Percentiles rank a stretch among this genome's conserved stretches.
These are phyloP conservation scores for Venturia nashicola DNA, from an alignment of 2,329 filamentous ascomycete species.

Conservation along the genomic window DNA sequence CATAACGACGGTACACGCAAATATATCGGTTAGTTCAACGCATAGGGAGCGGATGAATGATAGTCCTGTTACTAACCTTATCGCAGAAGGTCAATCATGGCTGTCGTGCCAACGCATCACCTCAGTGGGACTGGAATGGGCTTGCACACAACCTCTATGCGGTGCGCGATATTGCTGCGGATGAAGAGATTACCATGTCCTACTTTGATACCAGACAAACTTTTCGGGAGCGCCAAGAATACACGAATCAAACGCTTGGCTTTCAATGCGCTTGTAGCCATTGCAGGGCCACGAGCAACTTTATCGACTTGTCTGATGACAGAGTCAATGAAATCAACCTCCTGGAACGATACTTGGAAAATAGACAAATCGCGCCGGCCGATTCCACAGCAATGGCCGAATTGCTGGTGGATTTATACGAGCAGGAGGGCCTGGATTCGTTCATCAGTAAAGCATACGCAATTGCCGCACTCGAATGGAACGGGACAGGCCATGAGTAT, in stretches of 20 bases:
- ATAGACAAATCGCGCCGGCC: constrained; percentile 17
- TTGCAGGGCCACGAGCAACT: constrained; percentile 19
- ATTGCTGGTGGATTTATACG: constrained; percentile 23
- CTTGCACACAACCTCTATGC: too few species aligned
- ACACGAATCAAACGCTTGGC: constrained; percentile 23
- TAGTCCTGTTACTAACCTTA: too few species aligned
- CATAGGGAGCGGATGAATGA: too few species aligned
- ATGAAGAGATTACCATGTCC: constrained; percentile 30
- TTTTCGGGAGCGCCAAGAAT: constrained; percentile 18
- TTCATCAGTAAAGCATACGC: constrained; percentile 23
- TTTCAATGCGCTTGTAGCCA: constrained; percentile 27
- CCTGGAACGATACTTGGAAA: constrained; percentile 22
- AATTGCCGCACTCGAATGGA: constrained; percentile 28
- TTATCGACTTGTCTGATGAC: constrained; percentile 22
- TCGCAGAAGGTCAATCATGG: too few species aligned
- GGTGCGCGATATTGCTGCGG: constrained; percentile 24
- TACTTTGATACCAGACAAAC: constrained; percentile 25
- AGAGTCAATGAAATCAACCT: constrained; percentile 21
- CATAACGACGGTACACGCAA: too few species aligned
- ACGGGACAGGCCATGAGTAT: constrained; percentile 21
- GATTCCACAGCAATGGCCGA: constrained; percentile 11
- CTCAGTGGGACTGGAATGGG: too few species aligned
- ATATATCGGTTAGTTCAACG: too few species aligned
- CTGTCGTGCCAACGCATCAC: too few species aligned
- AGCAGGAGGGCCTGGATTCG: constrained; percentile 22